phyloP scores from a whole-genome alignment of 176 grass and related monocot genomes.

The Phoenix roebelenii region DNA sequence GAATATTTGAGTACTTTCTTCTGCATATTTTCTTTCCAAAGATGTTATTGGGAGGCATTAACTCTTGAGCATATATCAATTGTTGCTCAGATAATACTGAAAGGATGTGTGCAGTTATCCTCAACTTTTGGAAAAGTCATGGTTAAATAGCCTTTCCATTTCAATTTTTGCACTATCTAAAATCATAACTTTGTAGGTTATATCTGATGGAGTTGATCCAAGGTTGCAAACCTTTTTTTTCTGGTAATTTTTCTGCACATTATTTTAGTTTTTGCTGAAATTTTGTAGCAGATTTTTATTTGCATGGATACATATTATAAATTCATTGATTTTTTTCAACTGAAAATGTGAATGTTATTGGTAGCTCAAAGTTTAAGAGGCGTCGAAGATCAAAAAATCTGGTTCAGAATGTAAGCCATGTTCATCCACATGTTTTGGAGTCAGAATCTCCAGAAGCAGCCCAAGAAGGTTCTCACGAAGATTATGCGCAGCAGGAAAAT shows the following conservation, averaged over 20 bases:
- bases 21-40: too few relatives aligned
- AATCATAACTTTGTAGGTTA: slow-evolving; percentile 35
- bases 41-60: too few relatives aligned
- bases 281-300: neutral
- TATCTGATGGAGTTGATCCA: slow-evolving; percentile 77
- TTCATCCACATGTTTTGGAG: slow-evolving; percentile 65
- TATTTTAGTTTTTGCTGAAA: slow-evolving; percentile 6
- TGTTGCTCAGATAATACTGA: too few relatives aligned
- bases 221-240: slow-evolving; percentile 92
- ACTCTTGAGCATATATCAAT: too few relatives aligned
- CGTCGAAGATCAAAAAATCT: slow-evolving; percentile 32
- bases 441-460: slow-evolving; percentile 61
- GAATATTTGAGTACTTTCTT: too few relatives aligned
- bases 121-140: too few relatives aligned
- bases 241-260: slow-evolving; percentile 33
- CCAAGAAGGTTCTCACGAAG: slow-evolving; percentile 38
- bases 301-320: neutral
- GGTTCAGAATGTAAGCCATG: slow-evolving; percentile 41
- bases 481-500: slow-evolving; percentile 48
- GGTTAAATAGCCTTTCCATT: too few relatives aligned
- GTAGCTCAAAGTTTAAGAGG: slow-evolving; percentile 69
- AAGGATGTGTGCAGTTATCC: too few relatives aligned
- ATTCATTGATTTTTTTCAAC: slow-evolving; percentile 2
- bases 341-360: slow-evolving; percentile 16
- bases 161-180: neutral